These are phyloP conservation scores for Neurospora tetraspora DNA, from an alignment of 495 filamentous ascomycete genomes.

Conservation along the genomic window DNA sequence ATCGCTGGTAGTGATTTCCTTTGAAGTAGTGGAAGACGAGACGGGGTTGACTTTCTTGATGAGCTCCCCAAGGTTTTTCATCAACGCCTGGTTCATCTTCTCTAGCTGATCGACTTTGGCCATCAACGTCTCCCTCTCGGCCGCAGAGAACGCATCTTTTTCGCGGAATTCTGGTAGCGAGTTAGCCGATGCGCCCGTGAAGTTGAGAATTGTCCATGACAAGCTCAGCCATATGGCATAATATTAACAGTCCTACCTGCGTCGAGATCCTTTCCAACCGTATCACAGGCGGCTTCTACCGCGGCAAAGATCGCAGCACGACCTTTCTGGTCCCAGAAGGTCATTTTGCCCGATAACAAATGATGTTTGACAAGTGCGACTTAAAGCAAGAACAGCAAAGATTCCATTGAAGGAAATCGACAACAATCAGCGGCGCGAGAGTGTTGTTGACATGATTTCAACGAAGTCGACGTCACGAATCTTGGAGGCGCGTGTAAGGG, in stretches of 20 bases:
- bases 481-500: neutral
- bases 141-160: constrained; percentile 7
- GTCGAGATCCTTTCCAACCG: constrained; percentile 24
- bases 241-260: constrained; percentile 13
- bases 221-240: neutral
- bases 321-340: constrained; percentile 29
- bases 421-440: neutral
- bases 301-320: constrained; percentile 30
- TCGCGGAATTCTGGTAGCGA: constrained; percentile 11
- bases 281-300: constrained; percentile 28
- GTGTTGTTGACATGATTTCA: neutral
- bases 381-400: neutral
- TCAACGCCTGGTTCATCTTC: constrained; percentile 26
- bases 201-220: neutral
- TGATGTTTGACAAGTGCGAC: neutral
- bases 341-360: constrained; percentile 15
- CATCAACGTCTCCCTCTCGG: constrained; percentile 23
- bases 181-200: neutral
- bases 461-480: neutral
- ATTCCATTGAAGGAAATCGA: neutral
- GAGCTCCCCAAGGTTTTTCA: constrained; percentile 22
- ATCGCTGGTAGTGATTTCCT: neutral
- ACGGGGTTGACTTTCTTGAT: constrained; percentile 7
- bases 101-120: constrained; percentile 18
- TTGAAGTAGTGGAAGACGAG: neutral